Evolutionary conservation across 2,329 filamentous ascomycete genomes (phyloP).

Genomic region (Microsporum canis): DNA sequence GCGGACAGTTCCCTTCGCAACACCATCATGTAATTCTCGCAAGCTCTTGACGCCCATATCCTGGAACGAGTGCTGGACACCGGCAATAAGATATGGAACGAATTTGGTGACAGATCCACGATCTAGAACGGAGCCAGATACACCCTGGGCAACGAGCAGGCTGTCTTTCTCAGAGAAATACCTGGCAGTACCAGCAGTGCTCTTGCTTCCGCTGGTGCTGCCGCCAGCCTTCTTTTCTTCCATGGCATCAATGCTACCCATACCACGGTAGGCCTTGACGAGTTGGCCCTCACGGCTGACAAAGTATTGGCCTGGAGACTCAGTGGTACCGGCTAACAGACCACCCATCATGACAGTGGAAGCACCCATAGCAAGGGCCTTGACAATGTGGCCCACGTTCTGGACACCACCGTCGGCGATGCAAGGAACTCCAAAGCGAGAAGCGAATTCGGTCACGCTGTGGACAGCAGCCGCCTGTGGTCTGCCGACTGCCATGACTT

Average conservation of each 20-base stretch:
- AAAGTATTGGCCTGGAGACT: slow-evolving; percentile 93
- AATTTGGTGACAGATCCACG: slow-evolving; percentile 79
- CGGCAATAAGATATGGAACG: slow-evolving; percentile 86
- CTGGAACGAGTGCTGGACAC: slow-evolving; percentile 94
- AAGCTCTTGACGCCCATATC: slow-evolving; percentile 83
- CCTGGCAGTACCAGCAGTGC: slow-evolving; percentile 87
- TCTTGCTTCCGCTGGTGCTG: slow-evolving; percentile 52
- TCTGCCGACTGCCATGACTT: slow-evolving; percentile 97
- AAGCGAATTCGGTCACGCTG: slow-evolving; percentile 79
- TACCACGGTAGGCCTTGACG: slow-evolving; percentile 97
- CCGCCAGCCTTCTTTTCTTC: slow-evolving; percentile 91
- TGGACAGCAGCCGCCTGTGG: slow-evolving; percentile 90
- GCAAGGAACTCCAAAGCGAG: slow-evolving; percentile 88
- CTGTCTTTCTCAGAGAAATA: slow-evolving; percentile 98
- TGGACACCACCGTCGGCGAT: slow-evolving; percentile 97
- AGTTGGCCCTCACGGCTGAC: slow-evolving; percentile 94
- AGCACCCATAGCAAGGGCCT: slow-evolving; percentile 87
- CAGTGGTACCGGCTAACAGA: slow-evolving; percentile 89
- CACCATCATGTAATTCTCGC: slow-evolving; percentile 61
- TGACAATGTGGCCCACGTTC: slow-evolving; percentile 98
- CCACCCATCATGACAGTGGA: slow-evolving; percentile 99
- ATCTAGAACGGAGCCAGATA: slow-evolving; percentile 57
- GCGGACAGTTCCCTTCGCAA: slow-evolving; percentile 62
- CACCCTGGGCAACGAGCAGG: slow-evolving; percentile 90
- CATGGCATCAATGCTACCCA: slow-evolving; percentile 99